Conservation (phyloP, 179 eudicot species). For the Nepenthes alata region DNA sequence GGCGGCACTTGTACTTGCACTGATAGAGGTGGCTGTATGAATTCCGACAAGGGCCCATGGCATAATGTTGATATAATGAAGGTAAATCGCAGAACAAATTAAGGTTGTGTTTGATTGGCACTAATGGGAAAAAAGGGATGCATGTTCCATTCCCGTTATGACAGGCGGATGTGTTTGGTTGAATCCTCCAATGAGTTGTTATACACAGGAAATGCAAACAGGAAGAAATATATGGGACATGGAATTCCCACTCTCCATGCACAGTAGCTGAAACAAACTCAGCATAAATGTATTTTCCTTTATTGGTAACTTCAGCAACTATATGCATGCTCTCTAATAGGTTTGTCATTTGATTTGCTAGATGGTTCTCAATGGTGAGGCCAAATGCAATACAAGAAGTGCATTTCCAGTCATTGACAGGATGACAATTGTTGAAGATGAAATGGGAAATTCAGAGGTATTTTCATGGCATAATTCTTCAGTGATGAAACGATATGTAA, state of each 20-base stretch:
- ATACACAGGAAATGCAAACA: too few relatives aligned
- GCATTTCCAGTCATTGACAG: constrained; percentile 36
- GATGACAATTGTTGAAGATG: constrained; percentile 50
- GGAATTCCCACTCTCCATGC: too few relatives aligned
- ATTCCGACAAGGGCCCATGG: constrained; percentile 92
- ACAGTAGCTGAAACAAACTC: too few relatives aligned
- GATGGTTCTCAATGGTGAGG: constrained; percentile 88
- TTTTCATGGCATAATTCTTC: not conserved
- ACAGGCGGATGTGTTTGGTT: too few relatives aligned
- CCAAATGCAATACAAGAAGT: constrained; percentile 44
- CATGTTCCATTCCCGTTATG: too few relatives aligned
- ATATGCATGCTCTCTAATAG: not conserved
- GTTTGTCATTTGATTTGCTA: constrained; percentile 10
- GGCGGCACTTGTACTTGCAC: constrained; percentile 89
- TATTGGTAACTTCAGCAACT: not conserved
- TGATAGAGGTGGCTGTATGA: constrained; percentile 77
- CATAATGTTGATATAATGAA: constrained; percentile 69
- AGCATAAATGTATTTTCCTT: too few relatives aligned
- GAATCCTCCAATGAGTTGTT: too few relatives aligned
- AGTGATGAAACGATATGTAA: not conserved
- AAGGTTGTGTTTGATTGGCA: too few relatives aligned
- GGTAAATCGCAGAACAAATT: constrained; percentile 23
- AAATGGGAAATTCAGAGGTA: constrained; percentile 22
- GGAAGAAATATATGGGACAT: too few relatives aligned
- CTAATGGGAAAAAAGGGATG: too few relatives aligned